Conservation (phyloP, 306 rosid species). For the Benincasa hispida region DNA sequence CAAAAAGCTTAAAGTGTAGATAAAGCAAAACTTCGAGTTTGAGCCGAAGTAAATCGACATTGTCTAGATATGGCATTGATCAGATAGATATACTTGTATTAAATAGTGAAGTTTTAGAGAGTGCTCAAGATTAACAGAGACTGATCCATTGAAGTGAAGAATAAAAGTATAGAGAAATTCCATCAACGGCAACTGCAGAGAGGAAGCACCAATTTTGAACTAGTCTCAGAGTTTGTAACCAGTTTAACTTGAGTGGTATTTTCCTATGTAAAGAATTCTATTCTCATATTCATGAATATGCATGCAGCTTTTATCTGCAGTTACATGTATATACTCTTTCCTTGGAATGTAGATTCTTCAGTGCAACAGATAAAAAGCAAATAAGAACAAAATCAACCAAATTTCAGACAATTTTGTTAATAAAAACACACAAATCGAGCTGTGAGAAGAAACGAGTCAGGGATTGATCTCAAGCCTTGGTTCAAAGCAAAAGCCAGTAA, state of each 20-base stretch:
- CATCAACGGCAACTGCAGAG: background rate
- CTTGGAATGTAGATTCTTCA: conserved; percentile 25
- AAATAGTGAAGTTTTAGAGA: background rate
- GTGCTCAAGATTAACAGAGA: background rate
- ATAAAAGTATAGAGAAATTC: background rate
- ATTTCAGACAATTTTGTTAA: background rate
- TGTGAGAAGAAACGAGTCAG: conserved; percentile 15
- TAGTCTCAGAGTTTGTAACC: background rate
- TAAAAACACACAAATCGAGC: conserved; percentile 8
- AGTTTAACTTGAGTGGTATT: conserved; percentile 8
- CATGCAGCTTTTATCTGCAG: conserved; percentile 32
- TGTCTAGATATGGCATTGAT: background rate
- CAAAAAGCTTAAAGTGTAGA: too few species aligned
- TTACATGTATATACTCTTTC: conserved; percentile 35
- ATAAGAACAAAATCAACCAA: conserved; percentile 12
- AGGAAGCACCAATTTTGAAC: background rate
- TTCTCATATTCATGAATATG: conserved; percentile 41
- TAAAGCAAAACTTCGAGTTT: background rate
- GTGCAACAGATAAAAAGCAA: conserved; percentile 10
- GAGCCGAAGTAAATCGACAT: background rate
- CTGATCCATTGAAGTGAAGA: background rate
- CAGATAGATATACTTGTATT: background rate
- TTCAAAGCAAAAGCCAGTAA: conserved; percentile 89
- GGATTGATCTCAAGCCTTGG: conserved; percentile 86
- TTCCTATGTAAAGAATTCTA: conserved; percentile 38